Evolutionary conservation across 2,329 filamentous ascomycete species (phyloP).

Genomic region (Apiospora koreana): DNA sequence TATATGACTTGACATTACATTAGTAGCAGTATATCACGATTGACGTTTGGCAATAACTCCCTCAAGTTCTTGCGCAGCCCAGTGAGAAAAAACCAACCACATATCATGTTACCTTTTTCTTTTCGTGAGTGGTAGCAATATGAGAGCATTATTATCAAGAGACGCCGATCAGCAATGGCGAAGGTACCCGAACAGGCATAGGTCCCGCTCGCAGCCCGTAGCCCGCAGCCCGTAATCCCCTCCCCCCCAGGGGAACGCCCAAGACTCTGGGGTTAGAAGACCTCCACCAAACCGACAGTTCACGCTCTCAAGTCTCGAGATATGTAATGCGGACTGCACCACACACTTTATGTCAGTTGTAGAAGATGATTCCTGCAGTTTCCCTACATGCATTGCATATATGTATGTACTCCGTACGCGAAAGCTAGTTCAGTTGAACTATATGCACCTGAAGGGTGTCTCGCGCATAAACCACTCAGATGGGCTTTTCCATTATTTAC

Average conservation of each 20-base stretch:
- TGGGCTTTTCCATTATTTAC: background rate
- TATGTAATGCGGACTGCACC: background rate
- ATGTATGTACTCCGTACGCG: too few species aligned
- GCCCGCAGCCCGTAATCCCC: background rate
- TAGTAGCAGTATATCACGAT: too few species aligned
- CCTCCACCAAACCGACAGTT: background rate
- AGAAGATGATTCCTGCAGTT: background rate
- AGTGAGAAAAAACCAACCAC: background rate
- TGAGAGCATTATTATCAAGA: background rate
- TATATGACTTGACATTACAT: too few species aligned
- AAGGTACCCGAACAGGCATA: conserved; percentile 8
- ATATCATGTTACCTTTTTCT: background rate
- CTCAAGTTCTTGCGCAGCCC: background rate
- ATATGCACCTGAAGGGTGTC: background rate
- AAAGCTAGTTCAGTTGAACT: background rate
- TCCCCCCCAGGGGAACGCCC: background rate
- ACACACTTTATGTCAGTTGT: background rate
- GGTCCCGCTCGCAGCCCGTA: background rate
- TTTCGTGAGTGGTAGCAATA: background rate
- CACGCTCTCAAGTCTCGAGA: background rate
- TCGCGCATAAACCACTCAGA: background rate
- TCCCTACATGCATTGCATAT: background rate
- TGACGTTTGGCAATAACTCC: background rate
- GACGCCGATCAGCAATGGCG: background rate
- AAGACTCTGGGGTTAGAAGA: background rate